These are phyloP conservation scores for Botryotinia globosa DNA, from an alignment of 2,329 filamentous ascomycete genomes.

Conservation along the genomic window DNA sequence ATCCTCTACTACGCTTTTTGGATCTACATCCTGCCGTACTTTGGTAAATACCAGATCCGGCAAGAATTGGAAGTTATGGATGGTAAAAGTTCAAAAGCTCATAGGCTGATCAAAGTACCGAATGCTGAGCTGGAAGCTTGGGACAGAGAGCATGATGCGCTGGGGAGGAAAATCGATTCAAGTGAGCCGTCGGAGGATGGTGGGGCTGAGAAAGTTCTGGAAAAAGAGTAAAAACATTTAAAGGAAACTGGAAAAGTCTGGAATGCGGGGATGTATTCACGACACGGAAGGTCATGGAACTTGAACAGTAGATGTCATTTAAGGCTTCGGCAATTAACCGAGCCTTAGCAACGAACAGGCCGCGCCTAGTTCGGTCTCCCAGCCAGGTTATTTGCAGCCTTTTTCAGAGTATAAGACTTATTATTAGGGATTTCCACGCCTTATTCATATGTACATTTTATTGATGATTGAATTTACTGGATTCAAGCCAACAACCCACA, in stretches of 20 bases:
- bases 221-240: background rate
- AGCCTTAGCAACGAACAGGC: slow-evolving; percentile 18
- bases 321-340: background rate
- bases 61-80: slow-evolving; percentile 53
- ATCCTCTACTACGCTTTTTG: slow-evolving; percentile 57
- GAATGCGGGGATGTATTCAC: background rate
- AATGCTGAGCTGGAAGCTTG: slow-evolving; percentile 50
- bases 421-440: background rate
- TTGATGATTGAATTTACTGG: too few relatives aligned
- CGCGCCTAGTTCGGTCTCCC: background rate
- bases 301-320: background rate
- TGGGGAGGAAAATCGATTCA: slow-evolving; percentile 21
- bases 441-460: too few relatives aligned
- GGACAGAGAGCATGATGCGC: slow-evolving; percentile 56
- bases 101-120: slow-evolving; percentile 54
- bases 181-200: background rate
- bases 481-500: too few relatives aligned
- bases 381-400: background rate
- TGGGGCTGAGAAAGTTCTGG: background rate
- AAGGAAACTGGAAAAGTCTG: background rate
- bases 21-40: slow-evolving; percentile 54
- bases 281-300: slow-evolving; percentile 22
- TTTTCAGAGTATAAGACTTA: background rate
- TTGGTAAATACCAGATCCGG: slow-evolving; percentile 53
- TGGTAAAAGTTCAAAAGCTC: slow-evolving; percentile 45